Percentiles rank a stretch among this genome's conserved stretches.
phyloP scores from a whole-genome alignment of 225 moss, liverwort and hornwort genomes.

The Anthoceros angustus region DNA sequence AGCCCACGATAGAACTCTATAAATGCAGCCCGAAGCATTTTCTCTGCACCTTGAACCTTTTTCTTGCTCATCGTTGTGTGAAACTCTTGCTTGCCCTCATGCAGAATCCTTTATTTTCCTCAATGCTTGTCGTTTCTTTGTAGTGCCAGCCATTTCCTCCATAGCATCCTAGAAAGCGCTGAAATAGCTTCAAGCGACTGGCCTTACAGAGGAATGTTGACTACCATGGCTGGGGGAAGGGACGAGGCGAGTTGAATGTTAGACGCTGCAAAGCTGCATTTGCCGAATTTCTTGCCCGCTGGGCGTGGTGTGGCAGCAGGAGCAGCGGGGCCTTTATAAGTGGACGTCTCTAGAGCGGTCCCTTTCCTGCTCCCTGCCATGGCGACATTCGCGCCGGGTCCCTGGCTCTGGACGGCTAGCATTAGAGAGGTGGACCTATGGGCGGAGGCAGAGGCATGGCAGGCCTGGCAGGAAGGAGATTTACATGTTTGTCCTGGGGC shows the following conservation, averaged over 20 bases:
- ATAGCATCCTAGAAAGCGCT: neutral
- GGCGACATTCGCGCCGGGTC: too few species aligned
- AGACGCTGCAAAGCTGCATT: neutral
- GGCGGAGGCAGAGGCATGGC: too few species aligned
- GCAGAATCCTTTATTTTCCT: slow-evolving; percentile 22
- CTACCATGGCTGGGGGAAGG: neutral
- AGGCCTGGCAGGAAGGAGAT: too few species aligned
- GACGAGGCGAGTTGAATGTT: neutral
- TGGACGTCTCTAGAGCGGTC: too few species aligned
- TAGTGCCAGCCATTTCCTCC: slow-evolving; percentile 7
- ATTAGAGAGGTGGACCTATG: too few species aligned
- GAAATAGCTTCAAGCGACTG: neutral
- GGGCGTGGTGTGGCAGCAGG: too few species aligned
- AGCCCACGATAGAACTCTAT: neutral
- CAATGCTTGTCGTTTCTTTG: slow-evolving; percentile 37
- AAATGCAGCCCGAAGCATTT: slow-evolving; percentile 15
- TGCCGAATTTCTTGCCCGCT: too few species aligned
- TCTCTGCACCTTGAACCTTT: slow-evolving; percentile 49
- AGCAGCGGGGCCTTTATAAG: too few species aligned
- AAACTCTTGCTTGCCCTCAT: slow-evolving; percentile 19
- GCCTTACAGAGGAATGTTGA: neutral
- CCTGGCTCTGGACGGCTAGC: too few species aligned
- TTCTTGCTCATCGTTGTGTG: slow-evolving; percentile 44
- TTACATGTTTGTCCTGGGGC: too few species aligned
- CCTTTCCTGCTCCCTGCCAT: too few species aligned